Evolutionary conservation across 192 early-diverging fungal genomes (phyloP), one percentile per base, ranked within the genome.

Genomic region (Entophlyctis luteolus): DNA sequence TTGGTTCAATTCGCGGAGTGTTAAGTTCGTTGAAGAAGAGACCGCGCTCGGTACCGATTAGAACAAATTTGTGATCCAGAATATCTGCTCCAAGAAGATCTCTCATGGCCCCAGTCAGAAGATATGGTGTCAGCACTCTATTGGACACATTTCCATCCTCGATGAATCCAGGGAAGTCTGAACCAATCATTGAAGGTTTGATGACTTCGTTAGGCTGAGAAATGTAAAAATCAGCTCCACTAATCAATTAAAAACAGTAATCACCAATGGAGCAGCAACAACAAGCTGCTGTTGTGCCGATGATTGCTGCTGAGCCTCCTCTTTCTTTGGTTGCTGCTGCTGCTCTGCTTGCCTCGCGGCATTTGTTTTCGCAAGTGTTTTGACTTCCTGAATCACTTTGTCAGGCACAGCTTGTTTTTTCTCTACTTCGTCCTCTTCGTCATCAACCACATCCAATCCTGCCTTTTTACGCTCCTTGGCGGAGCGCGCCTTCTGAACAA

Each of bases 1-100:
- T 66, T 10, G 73, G 70, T 38, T 78, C 72, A 50, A 80, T 73
- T 28, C 69, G 36, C 16, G 72, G 62, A 22, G 50, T 71, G 29
- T 52, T 53, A 4, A 79, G 48, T 67, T 87, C 84, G 34, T 84
- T 70, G 66, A 81, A 84, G 57, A 70, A 85, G 20, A 87, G 71
- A 2, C 81, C 84, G 5, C 65, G 59, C 36, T 85, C 84, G 22
- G 77, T 72, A 28, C 80, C 85, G 35, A 87, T 36, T 34, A 87
- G 75, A 22, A 82, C 59, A 55, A 79, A 85, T 4, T 54, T 84
- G 4, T 63, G 62, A 48, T 84, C 82, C n/a, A 86, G 67, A 39
- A 81, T 45, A 53, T 83, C 84, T 4, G 75, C 77, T 3, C 84
- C 78, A 32, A 57, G 50, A 25, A 86, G 50, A 31, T 83, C 80